Evolutionary conservation across 495 filamentous ascomycete species (phyloP).

Genomic region (Polyplosphaeria fusca): DNA sequence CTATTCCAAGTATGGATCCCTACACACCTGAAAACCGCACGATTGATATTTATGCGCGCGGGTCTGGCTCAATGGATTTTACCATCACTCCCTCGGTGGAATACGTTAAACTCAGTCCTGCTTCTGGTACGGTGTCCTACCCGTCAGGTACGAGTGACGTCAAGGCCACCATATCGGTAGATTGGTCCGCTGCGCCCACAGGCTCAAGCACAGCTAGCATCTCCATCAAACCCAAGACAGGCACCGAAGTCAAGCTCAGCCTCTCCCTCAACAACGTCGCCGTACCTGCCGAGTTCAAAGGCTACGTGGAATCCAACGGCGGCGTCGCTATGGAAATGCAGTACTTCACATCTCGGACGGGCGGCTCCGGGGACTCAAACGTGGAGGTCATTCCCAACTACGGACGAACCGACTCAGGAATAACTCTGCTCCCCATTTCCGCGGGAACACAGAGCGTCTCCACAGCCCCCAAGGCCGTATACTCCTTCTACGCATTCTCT

Average conservation of each 20-base stretch:
- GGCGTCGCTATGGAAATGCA: slow-evolving; percentile 24
- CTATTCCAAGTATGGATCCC: slow-evolving; percentile 8
- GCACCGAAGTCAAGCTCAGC: slow-evolving; percentile 11
- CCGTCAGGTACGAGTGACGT: slow-evolving; percentile 22
- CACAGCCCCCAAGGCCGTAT: slow-evolving; percentile 14
- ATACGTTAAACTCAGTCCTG: slow-evolving; percentile 13
- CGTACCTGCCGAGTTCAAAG: slow-evolving; percentile 17
- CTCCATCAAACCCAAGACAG: slow-evolving; percentile 15
- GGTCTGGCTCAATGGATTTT: slow-evolving; percentile 16
- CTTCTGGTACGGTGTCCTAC: slow-evolving; percentile 18
- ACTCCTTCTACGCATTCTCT: slow-evolving; percentile 19
- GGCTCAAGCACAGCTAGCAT: slow-evolving; percentile 20
- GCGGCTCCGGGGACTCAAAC: background rate
- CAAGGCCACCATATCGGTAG: slow-evolving; percentile 11
- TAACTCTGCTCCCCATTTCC: slow-evolving; percentile 16
- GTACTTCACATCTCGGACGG: slow-evolving; percentile 3
- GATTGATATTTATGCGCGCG: slow-evolving; percentile 27
- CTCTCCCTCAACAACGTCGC: slow-evolving; percentile 19
- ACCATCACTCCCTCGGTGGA: slow-evolving; percentile 18
- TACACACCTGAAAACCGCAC: slow-evolving; percentile 31
- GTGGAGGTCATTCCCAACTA: slow-evolving; percentile 25
- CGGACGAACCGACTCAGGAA: slow-evolving; percentile 22
- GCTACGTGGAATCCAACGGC: slow-evolving; percentile 27
- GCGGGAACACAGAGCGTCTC: slow-evolving; percentile 10
- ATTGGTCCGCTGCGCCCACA: slow-evolving; percentile 19